Percentiles rank a stretch among this genome's conserved stretches.
These are phyloP conservation scores for Lentinula lateritia DNA, from an alignment of 768 basidiomycete genomes.

Conservation along the genomic window DNA sequence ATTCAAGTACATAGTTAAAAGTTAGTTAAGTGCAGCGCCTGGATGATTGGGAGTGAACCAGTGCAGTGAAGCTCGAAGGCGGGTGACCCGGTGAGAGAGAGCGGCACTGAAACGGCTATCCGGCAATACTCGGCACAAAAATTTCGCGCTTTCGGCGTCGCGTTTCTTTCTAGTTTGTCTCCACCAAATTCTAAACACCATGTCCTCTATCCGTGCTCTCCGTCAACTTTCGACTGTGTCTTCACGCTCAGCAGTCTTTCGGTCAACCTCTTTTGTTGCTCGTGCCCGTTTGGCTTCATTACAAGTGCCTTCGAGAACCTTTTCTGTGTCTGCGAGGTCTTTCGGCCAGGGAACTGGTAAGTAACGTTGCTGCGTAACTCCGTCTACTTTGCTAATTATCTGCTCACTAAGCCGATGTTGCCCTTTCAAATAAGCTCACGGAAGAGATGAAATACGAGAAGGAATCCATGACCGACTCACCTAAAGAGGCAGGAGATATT, in stretches of 20 bases:
- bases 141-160: neutral
- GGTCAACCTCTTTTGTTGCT: conserved; percentile 18
- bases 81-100: too few relatives aligned
- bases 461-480: conserved; percentile 38
- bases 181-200: conserved; percentile 19
- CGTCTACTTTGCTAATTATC: conserved; percentile 3
- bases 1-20: too few relatives aligned
- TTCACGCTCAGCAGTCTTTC: conserved; percentile 22
- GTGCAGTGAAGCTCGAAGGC: too few relatives aligned
- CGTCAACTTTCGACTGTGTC: conserved; percentile 48
- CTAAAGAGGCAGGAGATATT: conserved; percentile 69
- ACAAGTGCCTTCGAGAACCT: conserved; percentile 28
- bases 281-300: conserved; percentile 24
- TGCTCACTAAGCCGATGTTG: conserved; percentile 55
- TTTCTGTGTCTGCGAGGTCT: conserved; percentile 38
- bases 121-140: neutral
- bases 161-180: neutral
- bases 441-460: conserved; percentile 87
- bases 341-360: conserved; percentile 42
- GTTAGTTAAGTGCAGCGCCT: too few relatives aligned
- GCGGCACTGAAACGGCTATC: neutral
- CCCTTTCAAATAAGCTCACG: conserved; percentile 66
- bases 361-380: conserved; percentile 17
- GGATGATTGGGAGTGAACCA: too few relatives aligned
- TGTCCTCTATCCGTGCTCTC: conserved; percentile 62